These are phyloP conservation scores for Ricinus communis DNA, from an alignment of 345 rosid genomes.

Conservation along the genomic window DNA sequence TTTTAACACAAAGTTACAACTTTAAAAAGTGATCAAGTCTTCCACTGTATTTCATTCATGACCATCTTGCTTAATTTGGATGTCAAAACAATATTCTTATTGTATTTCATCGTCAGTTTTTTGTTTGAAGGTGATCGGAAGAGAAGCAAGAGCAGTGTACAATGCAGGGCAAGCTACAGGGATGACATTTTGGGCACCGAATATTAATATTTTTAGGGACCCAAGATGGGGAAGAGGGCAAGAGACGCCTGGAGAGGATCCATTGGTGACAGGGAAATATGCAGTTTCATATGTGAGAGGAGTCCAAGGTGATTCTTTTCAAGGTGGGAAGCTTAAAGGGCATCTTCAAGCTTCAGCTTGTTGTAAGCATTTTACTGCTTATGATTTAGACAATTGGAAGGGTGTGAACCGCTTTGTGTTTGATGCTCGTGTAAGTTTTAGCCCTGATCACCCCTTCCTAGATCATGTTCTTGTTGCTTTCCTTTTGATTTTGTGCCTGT, in stretches of 20 bases:
- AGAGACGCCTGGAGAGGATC: slow-evolving; percentile 37
- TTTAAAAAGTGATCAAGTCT: neutral
- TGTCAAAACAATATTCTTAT: too few species aligned
- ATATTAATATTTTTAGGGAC: slow-evolving; percentile 34
- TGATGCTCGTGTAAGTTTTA: slow-evolving; percentile 33
- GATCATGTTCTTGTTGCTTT: neutral
- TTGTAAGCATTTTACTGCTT: slow-evolving; percentile 36
- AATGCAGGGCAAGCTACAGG: slow-evolving; percentile 34
- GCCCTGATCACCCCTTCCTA: too few species aligned
- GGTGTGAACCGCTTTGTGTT: slow-evolving; percentile 32
- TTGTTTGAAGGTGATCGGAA: slow-evolving; percentile 25
- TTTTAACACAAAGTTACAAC: neutral
- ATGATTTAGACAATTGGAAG: slow-evolving; percentile 35
- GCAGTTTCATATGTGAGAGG: slow-evolving; percentile 35
- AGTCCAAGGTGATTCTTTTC: slow-evolving; percentile 31
- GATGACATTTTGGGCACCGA: slow-evolving; percentile 38
- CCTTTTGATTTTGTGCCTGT: neutral
- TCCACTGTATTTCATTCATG: too few species aligned
- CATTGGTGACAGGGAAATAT: slow-evolving; percentile 26
- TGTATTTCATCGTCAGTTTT: neutral
- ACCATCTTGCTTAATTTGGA: too few species aligned
- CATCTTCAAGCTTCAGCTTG: slow-evolving; percentile 38
- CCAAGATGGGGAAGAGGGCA: slow-evolving; percentile 42
- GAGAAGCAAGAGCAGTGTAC: slow-evolving; percentile 32
- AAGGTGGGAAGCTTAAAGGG: slow-evolving; percentile 29